Evolutionary conservation across 768 basidiomycete genomes (phyloP), one percentile per base, ranked within the genome.

Genomic region (Ephemerocybe angulata): DNA sequence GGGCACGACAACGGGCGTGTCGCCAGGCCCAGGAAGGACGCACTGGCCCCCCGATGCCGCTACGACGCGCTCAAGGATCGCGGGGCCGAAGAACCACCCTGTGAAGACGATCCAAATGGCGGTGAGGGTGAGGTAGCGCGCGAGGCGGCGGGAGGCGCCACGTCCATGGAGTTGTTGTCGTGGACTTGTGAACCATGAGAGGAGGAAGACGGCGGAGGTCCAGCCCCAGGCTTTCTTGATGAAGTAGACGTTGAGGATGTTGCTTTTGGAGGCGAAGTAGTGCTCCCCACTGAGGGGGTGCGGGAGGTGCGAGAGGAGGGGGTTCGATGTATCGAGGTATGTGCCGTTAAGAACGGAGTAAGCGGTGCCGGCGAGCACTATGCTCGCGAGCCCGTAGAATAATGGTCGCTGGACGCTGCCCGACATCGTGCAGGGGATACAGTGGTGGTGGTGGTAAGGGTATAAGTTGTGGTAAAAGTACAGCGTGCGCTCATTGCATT

Each of bases 161-260:
- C 19, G 46, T 8, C 7, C 37, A 15, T 31, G 33, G 2, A 28
- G 38, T 29, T 27, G 24, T 31, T 31, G 11, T 40, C 24, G 27
- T 4, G 86, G 81, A 58, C 80, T 79, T 1, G 88, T 85, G 48
- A 77, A 27, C 77, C 80, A 87, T 24, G 79, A 73, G 52, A 79
- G 62, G 52, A 85, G 63, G 62, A 90, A 92, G 0, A 81, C 76
- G 30, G 75, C 75, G 6, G 90, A 78, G 1, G 93, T 94, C 93
- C 94, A 97, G 0, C 73, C 91, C 94, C 96, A 97, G 22, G 88
- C 84, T 50, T 82, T 77, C 72, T 98, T 98, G 66, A 95, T 91
- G 71, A 96, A 95, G 62, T 82, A 73, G 54, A 86, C 78, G 65
- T 98, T 98, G 65, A 98, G 77, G 1, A 80, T 47, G 65, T 94